phyloP scores from a whole-genome alignment of 495 filamentous ascomycete species.

The Penicillium canariense region DNA sequence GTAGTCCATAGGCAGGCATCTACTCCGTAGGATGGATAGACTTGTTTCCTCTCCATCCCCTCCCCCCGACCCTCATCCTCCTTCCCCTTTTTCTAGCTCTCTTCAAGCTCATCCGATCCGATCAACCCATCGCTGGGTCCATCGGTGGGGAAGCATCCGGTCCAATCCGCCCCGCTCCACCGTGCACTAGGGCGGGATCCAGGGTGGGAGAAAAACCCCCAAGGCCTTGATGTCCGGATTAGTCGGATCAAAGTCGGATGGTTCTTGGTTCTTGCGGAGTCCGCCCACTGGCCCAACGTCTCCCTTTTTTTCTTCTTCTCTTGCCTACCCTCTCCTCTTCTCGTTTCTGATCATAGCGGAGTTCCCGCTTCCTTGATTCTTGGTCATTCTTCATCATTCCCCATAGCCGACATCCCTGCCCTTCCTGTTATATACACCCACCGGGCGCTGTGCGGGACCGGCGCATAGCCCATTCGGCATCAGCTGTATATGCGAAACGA shows the following conservation, averaged over 20 bases:
- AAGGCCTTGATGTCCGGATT: constrained; percentile 5
- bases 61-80: not conserved
- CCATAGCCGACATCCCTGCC: not conserved
- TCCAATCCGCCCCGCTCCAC: constrained; percentile 19
- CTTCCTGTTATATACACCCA: not conserved
- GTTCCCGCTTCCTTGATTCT: not conserved
- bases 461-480: not conserved
- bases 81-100: not conserved
- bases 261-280: constrained; percentile 5
- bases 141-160: constrained; percentile 16
- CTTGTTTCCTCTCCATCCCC: too few relatives aligned
- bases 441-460: not conserved
- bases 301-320: not conserved
- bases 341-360: not conserved
- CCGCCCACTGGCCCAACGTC: not conserved
- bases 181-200: not conserved
- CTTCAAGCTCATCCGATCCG: constrained; percentile 5
- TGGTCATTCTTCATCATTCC: not conserved
- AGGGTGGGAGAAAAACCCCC: not conserved
- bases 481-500: not conserved
- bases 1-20: too few relatives aligned
- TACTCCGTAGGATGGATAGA: too few relatives aligned
- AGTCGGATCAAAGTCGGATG: constrained; percentile 1
- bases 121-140: constrained; percentile 1
- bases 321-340: not conserved